A percentile compares a stretch with the other conserved stretches of the same genome.
These are phyloP conservation scores for Darksidea phi DNA, from an alignment of 495 filamentous ascomycete genomes.

Conservation along the genomic window DNA sequence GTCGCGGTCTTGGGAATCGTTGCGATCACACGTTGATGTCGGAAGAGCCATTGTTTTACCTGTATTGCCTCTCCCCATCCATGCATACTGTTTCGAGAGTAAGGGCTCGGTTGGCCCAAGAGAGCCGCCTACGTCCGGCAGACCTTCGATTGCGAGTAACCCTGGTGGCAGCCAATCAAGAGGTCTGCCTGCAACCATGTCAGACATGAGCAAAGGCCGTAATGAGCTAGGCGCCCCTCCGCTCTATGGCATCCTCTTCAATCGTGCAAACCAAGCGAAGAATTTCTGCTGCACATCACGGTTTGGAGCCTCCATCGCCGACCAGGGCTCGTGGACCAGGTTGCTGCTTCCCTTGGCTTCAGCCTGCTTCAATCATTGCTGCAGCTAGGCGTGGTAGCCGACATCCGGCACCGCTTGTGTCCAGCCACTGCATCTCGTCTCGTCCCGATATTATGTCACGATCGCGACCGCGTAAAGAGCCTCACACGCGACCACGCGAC, in stretches of 20 bases:
- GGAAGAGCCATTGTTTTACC: constrained; percentile 6
- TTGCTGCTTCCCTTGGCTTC: not conserved
- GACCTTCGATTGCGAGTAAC: too few relatives aligned
- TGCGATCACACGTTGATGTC: constrained; percentile 13
- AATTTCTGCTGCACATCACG: not conserved
- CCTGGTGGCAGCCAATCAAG: not conserved
- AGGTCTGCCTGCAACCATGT: not conserved
- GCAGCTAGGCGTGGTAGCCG: not conserved
- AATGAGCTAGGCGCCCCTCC: not conserved
- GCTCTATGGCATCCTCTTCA: not conserved
- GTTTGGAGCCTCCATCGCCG: not conserved
- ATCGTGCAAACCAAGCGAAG: not conserved
- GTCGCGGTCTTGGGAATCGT: constrained; percentile 9
- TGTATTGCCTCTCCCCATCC: not conserved
- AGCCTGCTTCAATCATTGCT: not conserved
- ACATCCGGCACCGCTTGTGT: not conserved
- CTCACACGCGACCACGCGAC: constrained; percentile 3
- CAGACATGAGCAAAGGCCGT: too few relatives aligned
- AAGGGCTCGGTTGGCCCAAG: too few relatives aligned
- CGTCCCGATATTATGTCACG: not conserved
- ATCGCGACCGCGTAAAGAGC: not conserved
- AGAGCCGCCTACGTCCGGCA: too few relatives aligned
- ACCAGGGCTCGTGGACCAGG: not conserved
- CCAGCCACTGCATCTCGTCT: not conserved
- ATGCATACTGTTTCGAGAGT: too few relatives aligned